Evolutionary conservation across 495 filamentous ascomycete species (phyloP), one percentile per base, ranked within the genome.

Genomic region (Penicillium steckii): DNA sequence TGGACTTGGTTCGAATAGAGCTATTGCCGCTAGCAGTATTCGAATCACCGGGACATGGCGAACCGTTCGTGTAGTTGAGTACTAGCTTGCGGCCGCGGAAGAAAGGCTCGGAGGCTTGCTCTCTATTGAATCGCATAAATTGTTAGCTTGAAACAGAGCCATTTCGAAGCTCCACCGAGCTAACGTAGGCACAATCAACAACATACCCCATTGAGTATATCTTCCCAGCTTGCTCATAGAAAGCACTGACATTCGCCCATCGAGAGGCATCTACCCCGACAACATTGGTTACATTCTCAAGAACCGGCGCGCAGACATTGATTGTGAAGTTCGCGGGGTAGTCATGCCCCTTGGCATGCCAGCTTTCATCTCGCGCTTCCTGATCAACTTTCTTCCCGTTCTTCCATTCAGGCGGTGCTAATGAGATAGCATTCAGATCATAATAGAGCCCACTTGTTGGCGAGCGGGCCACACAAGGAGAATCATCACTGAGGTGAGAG

Each of bases 71-170:
- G 67, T 97, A 97, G 67, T 95, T 91, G 41, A 99, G 74, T 23
- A 97, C 85, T 4, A 99, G 82, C 66, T 96, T 95, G 53, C 89
- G 85, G 43, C 95, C 95, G 4, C 92, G 84, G 59, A 95, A 87
- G 43, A 88, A 74, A 27, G 89, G 85, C 5, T 80, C 73, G 5
- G 88, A 92, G 60, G 85, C 76, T 69, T 75, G 64, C 63, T 85
- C 77, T 27, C 90, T 92, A 62, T 46, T 19, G 15, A 32, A 30
- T 46, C 33, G 8, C 4, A 19, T 25, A 15, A 21, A 25, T 5
- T 0, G 27, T 65, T 29, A 62, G 59, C 50, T 53, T 35, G 45
- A 15, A 17, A 21, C n/a, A 32, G 8, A n/a, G 1, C 18, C 12
- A 23, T 41, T 19, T 17, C 18, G 38, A 19, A 41, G 38, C 19